Conservation (phyloP, 805 yeast species). For the Candida nonsorbophila region DNA sequence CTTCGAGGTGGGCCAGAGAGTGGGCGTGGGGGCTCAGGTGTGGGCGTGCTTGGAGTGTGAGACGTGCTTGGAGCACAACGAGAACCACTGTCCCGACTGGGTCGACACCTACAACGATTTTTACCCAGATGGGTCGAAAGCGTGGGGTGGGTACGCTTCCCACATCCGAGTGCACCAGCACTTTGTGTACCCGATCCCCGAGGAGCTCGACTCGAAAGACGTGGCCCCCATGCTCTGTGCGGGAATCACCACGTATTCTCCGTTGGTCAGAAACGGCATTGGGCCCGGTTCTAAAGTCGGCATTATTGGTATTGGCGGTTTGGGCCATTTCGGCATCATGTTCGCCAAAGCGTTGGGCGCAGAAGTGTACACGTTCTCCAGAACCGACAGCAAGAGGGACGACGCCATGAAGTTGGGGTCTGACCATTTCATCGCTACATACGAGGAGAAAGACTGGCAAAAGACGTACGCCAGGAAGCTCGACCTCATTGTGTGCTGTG, state of each 20-base stretch:
- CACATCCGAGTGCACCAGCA: slow-evolving; percentile 40
- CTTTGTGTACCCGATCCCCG: slow-evolving; percentile 47
- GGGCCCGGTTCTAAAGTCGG: slow-evolving; percentile 39
- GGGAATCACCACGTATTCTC: slow-evolving; percentile 51
- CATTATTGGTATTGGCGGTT: slow-evolving; percentile 60
- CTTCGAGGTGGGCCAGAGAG: slow-evolving; percentile 64
- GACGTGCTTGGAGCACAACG: slow-evolving; percentile 38
- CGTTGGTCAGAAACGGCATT: slow-evolving; percentile 38
- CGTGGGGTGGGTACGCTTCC: slow-evolving; percentile 47
- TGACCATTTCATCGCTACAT: slow-evolving; percentile 41
- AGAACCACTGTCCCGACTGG: slow-evolving; percentile 46
- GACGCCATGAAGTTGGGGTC: slow-evolving; percentile 29
- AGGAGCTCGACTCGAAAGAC: slow-evolving; percentile 29
- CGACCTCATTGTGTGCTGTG: slow-evolving; percentile 51
- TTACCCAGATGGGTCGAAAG: slow-evolving; percentile 15
- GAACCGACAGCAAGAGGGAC: slow-evolving; percentile 21
- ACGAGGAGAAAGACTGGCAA: slow-evolving; percentile 39
- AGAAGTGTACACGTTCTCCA: slow-evolving; percentile 24
- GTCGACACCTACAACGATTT: slow-evolving; percentile 51
- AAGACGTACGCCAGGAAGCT: slow-evolving; percentile 26
- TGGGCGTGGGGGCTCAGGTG: slow-evolving; percentile 74
- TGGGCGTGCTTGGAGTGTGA: slow-evolving; percentile 58
- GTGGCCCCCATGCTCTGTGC: slow-evolving; percentile 57
- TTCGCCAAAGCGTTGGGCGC: slow-evolving; percentile 60
- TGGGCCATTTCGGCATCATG: slow-evolving; percentile 58